Evolutionary conservation across 768 basidiomycete species (phyloP), one percentile per base, ranked within the genome.

Genomic region (Russula compacta): DNA sequence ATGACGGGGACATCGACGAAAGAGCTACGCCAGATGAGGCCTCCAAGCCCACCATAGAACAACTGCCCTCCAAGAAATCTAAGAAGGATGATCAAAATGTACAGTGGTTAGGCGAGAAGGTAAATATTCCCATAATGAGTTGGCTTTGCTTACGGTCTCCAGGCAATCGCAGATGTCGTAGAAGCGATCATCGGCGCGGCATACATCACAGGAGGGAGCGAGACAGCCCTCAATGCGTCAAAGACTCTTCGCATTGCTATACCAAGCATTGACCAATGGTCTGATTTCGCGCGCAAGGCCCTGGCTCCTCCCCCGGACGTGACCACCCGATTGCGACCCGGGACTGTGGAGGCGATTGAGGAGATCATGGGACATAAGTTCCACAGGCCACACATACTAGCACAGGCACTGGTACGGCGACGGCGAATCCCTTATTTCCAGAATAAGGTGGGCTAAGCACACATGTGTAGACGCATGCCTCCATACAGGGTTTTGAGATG

Each of bases 121-220:
- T 87, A 64, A 64, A 42, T 40, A 44, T n/a, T 32, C 39, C 15
- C 39, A 53, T 43, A 36, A 51, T 59, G 54, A 29, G 40, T 24
- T 35, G 43, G 15, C 19, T 47, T 48, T 48, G n/a, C 43, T 56
- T 38, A 63, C 29, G 2, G 24, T 19, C 32, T 36, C 32, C 35
- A 92, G 91, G 82, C 84, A 21, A 77, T 92, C 33, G 91, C 92
- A 52, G 92, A 94, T 72, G 87, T 92, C 46, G 81, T 83, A 9
- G 92, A 94, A 72, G 89, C 92, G 4, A 83, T 93, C 61, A 83
- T 92, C 32, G 92, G 86, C 38, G 91, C 90, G 17, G 89, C 87
- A 5, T 92, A 85, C 69, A 75, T 88, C 48, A 82, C 85, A 24
- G 86, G 86, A 11, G 91, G 89, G 55, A 76, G 78, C 52, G 85